phyloP scores from a whole-genome alignment of 805 yeast genomes.

The Helenozyma rhizophorensis region DNA sequence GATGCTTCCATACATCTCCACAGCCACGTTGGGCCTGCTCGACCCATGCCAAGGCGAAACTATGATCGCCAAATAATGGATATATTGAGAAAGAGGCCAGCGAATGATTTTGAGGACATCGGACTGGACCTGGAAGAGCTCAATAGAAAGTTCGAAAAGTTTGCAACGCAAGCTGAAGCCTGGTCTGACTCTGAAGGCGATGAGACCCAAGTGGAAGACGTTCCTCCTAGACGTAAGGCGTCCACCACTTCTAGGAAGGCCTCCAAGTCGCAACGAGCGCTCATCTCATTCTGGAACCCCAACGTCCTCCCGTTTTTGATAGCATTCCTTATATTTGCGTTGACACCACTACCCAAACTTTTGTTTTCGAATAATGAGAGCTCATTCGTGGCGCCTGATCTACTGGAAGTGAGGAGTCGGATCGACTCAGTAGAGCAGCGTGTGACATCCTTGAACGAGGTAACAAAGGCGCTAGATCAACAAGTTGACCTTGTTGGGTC shows the following conservation, averaged over 20 bases:
- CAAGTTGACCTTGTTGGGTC: constrained; percentile 18
- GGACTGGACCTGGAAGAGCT: constrained; percentile 5
- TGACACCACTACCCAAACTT: background rate
- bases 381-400: background rate
- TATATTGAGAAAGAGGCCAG: constrained; percentile 4
- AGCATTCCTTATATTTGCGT: constrained; percentile 1
- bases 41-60: constrained; percentile 23
- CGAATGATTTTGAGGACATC: constrained; percentile 4
- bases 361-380: background rate
- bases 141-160: constrained; percentile 16
- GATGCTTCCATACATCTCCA: constrained; percentile 39
- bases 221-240: constrained; percentile 1
- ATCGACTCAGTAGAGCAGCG: constrained; percentile 9
- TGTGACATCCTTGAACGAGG: constrained; percentile 12
- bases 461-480: constrained; percentile 13
- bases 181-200: constrained; percentile 6
- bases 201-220: constrained; percentile 10
- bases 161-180: constrained; percentile 9
- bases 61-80: constrained; percentile 10
- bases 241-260: background rate
- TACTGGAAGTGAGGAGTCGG: constrained; percentile 6
- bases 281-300: too few species aligned
- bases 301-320: constrained; percentile 3
- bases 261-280: background rate
- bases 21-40: constrained; percentile 34